phyloP scores from a whole-genome alignment of 441 rosid genomes.

The Biscutella laevigata region DNA sequence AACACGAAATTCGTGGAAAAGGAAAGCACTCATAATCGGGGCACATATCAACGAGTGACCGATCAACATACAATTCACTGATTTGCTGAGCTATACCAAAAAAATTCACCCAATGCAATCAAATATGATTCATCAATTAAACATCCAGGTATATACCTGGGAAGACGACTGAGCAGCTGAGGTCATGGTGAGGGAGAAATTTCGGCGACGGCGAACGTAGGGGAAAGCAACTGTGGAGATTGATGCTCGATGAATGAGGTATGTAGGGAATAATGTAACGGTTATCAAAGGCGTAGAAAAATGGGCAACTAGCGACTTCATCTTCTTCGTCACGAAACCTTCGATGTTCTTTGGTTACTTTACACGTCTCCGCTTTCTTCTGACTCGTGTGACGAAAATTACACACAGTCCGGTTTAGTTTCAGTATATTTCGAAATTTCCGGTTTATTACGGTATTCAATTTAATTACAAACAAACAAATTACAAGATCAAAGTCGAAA shows the following conservation, averaged over 20 bases:
- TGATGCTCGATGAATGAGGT: not conserved
- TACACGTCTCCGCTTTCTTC: conserved; percentile 17
- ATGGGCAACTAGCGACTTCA: conserved; percentile 25
- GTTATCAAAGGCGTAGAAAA: conserved; percentile 23
- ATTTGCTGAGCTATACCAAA: not conserved
- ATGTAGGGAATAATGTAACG: conserved; percentile 2
- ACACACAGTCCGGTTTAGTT: conserved; percentile 12
- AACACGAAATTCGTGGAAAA: not conserved
- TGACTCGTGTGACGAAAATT: not conserved
- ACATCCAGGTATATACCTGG: conserved; percentile 30
- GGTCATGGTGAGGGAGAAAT: conserved; percentile 46
- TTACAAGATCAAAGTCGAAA: not conserved
- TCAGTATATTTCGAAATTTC: not conserved
- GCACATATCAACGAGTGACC: not conserved
- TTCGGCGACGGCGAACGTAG: not conserved
- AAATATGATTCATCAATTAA: conserved; percentile 3
- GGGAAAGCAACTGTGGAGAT: not conserved
- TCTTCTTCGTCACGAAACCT: conserved; percentile 28
- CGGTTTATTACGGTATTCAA: conserved; percentile 18
- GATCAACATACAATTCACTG: not conserved
- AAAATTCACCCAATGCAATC: not conserved
- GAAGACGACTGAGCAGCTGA: conserved; percentile 51
- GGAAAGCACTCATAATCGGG: not conserved
- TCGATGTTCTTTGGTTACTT: not conserved
- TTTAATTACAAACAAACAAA: conserved; percentile 6